Evolutionary conservation across 2,329 filamentous ascomycete species (phyloP), one percentile per base, ranked within the genome.

Genomic region (Cercospora citrullina): DNA sequence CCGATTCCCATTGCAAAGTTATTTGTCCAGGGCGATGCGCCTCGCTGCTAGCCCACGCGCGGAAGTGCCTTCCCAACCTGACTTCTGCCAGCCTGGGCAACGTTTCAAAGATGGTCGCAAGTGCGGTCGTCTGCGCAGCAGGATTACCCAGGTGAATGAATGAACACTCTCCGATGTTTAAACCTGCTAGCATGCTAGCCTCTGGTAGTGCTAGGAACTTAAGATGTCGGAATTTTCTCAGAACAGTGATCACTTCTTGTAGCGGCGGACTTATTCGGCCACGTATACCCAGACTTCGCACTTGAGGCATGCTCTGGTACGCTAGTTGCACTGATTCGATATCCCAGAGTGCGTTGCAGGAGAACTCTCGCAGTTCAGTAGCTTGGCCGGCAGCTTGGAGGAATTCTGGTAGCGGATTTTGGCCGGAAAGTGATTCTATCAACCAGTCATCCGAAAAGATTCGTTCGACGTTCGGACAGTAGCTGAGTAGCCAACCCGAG

Each of bases 381-480:
- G 42, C 36, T 26, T 53, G 26, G n/a, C 39, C 60, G 12, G 60
- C 60, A 51, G 60, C 36, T 51, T 51, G 23, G 14, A 63, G 16
- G 28, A 63, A 63, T 2, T 21, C 55, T 36, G 55, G 30, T 21
- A 59, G 31, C 8, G 55, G 55, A 21, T 28, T 36, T 1, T 59
- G 28, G 30, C 60, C 60, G 16, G 33, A 12, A 8, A 28, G 1
- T 4, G 36, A n/a, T 28, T 28, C 39, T 30, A 53, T 33, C 39
- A 63, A 33, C 60, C 60, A 63, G 60, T 63, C 60, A 16, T 63
- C 42, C 26, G 60, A 63, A 48, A 9, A 63, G 16, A 63, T 48
- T 14, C 5, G 8, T 12, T 63, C 60, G 26, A 63, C 10, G 42
- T 33, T 53, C 10, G 60, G 60, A 18, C 60, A 63, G 5, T 30